Percentiles rank a stretch among this genome's conserved stretches.
phyloP scores from a whole-genome alignment of 2,329 filamentous ascomycete genomes.

The Elsinoe perseae region DNA sequence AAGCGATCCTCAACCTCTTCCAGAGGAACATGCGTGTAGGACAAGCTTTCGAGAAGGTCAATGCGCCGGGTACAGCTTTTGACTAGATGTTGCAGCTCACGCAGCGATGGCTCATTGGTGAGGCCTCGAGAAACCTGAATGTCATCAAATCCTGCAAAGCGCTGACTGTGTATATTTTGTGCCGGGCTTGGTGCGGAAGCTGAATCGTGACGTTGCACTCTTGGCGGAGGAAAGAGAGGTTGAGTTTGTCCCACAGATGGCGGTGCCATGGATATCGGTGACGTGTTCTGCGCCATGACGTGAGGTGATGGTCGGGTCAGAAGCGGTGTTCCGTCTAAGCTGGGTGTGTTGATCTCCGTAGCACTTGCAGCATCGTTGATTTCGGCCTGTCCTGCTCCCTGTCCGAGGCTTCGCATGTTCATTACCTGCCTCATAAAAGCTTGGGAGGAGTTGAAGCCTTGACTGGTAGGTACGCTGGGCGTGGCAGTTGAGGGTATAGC shows the following conservation, averaged over 20 bases:
- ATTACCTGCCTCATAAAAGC: slow-evolving; percentile 13
- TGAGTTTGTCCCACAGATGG: slow-evolving; percentile 3
- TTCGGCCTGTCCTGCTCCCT: slow-evolving; percentile 33
- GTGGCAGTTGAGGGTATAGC: slow-evolving; percentile 27
- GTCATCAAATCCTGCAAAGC: background rate
- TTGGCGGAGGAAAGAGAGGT: background rate
- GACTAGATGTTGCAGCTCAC: slow-evolving; percentile 43
- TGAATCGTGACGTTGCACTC: background rate
- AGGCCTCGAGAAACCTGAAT: background rate
- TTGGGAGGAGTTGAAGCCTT: slow-evolving; percentile 19
- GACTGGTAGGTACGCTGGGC: slow-evolving; percentile 26
- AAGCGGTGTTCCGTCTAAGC: slow-evolving; percentile 34
- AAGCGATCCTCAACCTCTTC: slow-evolving; percentile 63
- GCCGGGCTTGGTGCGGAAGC: background rate
- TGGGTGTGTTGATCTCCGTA: slow-evolving; percentile 43
- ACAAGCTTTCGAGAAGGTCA: slow-evolving; percentile 61
- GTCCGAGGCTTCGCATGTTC: background rate
- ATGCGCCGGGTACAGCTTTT: slow-evolving; percentile 49
- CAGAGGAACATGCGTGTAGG: slow-evolving; percentile 57
- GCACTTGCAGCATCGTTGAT: slow-evolving; percentile 30
- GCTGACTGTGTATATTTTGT: background rate
- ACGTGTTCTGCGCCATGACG: slow-evolving; percentile 28
- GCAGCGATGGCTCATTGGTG: background rate
- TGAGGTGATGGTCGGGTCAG: slow-evolving; percentile 8
- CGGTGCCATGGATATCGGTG: background rate